phyloP scores from a whole-genome alignment of 2,329 filamentous ascomycete species.

The Cercospora zeina region DNA sequence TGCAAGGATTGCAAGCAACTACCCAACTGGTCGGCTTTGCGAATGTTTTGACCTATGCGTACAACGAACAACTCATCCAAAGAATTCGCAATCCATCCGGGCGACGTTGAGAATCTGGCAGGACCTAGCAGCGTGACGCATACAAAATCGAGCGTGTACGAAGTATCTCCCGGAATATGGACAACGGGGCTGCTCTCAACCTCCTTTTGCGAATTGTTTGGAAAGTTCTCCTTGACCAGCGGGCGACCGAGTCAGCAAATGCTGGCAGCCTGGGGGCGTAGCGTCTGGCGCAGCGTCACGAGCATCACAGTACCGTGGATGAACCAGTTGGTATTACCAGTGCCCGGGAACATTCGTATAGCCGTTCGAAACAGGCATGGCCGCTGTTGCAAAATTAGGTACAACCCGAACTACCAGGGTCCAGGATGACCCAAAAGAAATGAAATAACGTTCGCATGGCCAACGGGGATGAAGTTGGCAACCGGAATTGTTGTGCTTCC shows the following conservation, averaged over 20 bases:
- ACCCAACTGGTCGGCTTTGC: conserved; percentile 29
- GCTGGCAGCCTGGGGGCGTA: too few species aligned
- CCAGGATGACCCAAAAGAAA: neutral
- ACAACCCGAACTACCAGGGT: neutral
- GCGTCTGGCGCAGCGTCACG: too few species aligned
- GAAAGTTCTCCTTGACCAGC: too few species aligned
- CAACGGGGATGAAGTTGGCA: neutral
- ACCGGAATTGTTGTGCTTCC: neutral
- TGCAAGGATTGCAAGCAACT: conserved; percentile 27
- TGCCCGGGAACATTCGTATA: neutral
- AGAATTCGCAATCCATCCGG: conserved; percentile 15
- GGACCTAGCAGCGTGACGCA: neutral
- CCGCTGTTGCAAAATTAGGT: neutral
- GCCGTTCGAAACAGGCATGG: neutral
- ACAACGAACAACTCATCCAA: conserved; percentile 25
- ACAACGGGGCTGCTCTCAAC: too few species aligned
- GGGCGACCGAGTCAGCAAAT: too few species aligned
- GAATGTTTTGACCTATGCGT: conserved; percentile 28
- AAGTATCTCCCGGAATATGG: too few species aligned
- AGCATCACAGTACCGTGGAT: too few species aligned
- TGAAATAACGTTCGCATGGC: neutral
- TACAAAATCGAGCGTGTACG: neutral
- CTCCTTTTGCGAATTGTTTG: too few species aligned
- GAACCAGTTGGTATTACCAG: neutral
- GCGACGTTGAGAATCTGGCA: neutral